These are phyloP conservation scores for Diatrype stigma DNA, from an alignment of 2,329 filamentous ascomycete species.

Conservation along the genomic window DNA sequence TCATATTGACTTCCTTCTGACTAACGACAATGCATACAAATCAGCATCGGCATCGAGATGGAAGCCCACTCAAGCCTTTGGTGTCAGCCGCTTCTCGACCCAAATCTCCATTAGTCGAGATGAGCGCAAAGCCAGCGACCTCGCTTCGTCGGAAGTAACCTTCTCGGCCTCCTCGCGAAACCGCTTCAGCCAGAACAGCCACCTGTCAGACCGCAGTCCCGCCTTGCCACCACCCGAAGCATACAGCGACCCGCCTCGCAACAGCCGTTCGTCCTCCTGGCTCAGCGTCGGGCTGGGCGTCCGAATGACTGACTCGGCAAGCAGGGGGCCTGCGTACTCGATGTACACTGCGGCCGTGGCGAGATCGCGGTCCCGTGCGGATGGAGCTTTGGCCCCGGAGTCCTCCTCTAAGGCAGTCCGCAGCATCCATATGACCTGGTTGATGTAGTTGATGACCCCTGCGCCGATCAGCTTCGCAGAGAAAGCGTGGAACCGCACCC, in stretches of 20 bases:
- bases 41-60: not conserved
- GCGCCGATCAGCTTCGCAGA: slow-evolving; percentile 20
- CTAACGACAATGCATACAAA: too few species aligned
- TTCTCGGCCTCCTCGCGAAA: slow-evolving; percentile 20
- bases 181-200: slow-evolving; percentile 23
- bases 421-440: slow-evolving; percentile 24
- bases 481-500: slow-evolving; percentile 26
- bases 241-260: slow-evolving; percentile 20
- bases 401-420: slow-evolving; percentile 23
- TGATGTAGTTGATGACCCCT: slow-evolving; percentile 12
- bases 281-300: slow-evolving; percentile 15
- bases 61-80: not conserved
- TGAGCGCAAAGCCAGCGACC: slow-evolving; percentile 16
- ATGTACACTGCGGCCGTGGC: slow-evolving; percentile 22
- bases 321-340: slow-evolving; percentile 21
- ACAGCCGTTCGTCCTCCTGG: slow-evolving; percentile 13
- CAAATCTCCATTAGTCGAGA: slow-evolving; percentile 24
- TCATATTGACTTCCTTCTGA: too few species aligned
- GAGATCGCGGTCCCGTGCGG: slow-evolving; percentile 14
- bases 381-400: not conserved
- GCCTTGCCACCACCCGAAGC: slow-evolving; percentile 12
- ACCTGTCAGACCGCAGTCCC: slow-evolving; percentile 20
- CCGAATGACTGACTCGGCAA: slow-evolving; percentile 14
- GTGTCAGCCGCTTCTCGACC: slow-evolving; percentile 7
- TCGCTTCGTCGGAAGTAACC: slow-evolving; percentile 13